Evolutionary conservation across 1,139 yeast genomes (phyloP), one percentile per base, ranked within the genome.

Genomic region (Blastobotrys proliferans): DNA sequence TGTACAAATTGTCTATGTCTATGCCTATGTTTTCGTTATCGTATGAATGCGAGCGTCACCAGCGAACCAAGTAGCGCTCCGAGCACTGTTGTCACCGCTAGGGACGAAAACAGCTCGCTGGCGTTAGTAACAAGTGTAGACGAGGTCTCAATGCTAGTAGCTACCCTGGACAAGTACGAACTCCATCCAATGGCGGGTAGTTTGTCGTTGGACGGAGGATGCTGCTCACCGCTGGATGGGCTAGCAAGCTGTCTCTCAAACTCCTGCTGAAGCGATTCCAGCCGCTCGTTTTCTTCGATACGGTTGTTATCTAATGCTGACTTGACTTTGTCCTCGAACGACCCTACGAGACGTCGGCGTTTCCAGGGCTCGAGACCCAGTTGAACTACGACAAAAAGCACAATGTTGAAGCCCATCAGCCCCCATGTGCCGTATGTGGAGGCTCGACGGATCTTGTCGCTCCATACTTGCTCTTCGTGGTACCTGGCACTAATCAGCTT

Each of bases 381-480:
- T 47, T 94, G 96, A 11, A 94, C 94, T 3, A 85, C 69, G 4
- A 88, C 57, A 54, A 94, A 88, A 32, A 94, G 64, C 14, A 84
- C 48, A 17, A 92, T 74, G 64, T 94, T 94, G 52, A 88, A 74
- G 1, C 90, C 94, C 95, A 88, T 88, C 40, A 94, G 72, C 1
- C 82, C 69, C 76, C 94, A 81, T 0, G 99, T 92, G 1, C 97
- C 98, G 95, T 96, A 94, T 0, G 98, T 90, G 8, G 96, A 86
- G 2, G 95, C 88, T 49, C 94, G 74, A 50, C 98, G 70, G 48
- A 92, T 92, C 62, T 90, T 90, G 64, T 94, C 98, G 3, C 96
- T 86, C 98, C 98, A 94, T 3, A 92, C 81, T 64, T 94, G 98
- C 57, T 94, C 99, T 59, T 94, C 98, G 51, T 92, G 96, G 57